Evolutionary conservation across 371 early-diverging fungal species (phyloP), one percentile per base, ranked within the genome.

Genomic region (Mortierella sp.): DNA sequence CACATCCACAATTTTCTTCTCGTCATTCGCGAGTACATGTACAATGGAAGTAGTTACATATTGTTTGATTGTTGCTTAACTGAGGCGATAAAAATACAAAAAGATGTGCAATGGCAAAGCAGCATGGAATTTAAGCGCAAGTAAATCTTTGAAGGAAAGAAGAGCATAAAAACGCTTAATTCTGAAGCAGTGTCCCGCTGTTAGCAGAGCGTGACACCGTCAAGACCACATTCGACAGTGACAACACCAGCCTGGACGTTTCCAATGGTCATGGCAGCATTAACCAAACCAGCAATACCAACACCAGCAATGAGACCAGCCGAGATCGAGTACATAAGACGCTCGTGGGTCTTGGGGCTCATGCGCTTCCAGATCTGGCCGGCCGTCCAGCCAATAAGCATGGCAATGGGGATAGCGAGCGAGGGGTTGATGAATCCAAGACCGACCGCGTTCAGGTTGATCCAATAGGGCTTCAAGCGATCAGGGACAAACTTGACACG

Each of bases 261-360:
- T 19, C 63, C 75, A n/a, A 94, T 84, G 40, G 86, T 87, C 78
- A 92, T 87, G 37, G 91, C 86, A 29, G 93, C 93, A 47, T 89
- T 85, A 65, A 93, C 58, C 43, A 94, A 74, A 61, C 92, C 93
- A 37, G 90, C 89, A 66, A 94, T 90, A 79, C 95, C 95, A 76
- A 92, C 92, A 64, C 95, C 95, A 73, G 93, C 93, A 82, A 94
- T 91, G 58, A 93, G 55, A 74, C 95, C 95, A 78, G 88, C 89
- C 63, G 93, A 91, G 67, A 90, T 77, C 37, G 91, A 87, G 83
- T 88, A 91, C 88, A 89, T 86, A 41, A 86, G 86, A 40, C 88
- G 72, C 52, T 91, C 91, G 61, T 87, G 86, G 26, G 77, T 65
- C 11, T 24, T 66, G 40, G 85, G 79, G 48, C 55, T 68, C n/a